phyloP scores from a whole-genome alignment of 345 rosid genomes.

The Gossypium turneri region DNA sequence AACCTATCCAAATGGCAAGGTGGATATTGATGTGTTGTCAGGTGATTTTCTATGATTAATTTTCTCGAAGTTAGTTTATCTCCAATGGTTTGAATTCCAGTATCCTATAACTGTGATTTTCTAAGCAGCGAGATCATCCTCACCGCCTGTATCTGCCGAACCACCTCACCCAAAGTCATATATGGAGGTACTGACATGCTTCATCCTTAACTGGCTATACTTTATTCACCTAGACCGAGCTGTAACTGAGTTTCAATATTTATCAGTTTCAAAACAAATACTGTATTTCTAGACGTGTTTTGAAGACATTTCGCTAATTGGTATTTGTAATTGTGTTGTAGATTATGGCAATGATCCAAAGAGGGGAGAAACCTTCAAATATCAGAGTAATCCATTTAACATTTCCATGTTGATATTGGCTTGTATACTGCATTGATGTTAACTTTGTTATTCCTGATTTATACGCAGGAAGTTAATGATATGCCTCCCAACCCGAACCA shows the following conservation, averaged over 20 bases:
- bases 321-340: conserved; percentile 28
- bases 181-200: conserved; percentile 58
- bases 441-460: conserved; percentile 21
- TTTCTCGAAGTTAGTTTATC: conserved; percentile 3
- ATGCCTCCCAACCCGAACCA: conserved; percentile 84
- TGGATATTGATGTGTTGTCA: conserved; percentile 49
- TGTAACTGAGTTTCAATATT: neutral
- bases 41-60: conserved; percentile 40
- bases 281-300: neutral
- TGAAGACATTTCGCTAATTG: conserved; percentile 2
- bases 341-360: conserved; percentile 91
- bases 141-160: conserved; percentile 56
- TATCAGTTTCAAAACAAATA: neutral
- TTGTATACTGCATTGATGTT: conserved; percentile 16
- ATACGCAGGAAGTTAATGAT: conserved; percentile 78
- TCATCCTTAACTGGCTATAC: neutral
- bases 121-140: conserved; percentile 67
- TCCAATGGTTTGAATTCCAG: conserved; percentile 11
- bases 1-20: conserved; percentile 55
- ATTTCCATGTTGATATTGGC: conserved; percentile 16
- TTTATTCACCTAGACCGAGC: neutral
- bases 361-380: conserved; percentile 94
- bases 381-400: conserved; percentile 48
- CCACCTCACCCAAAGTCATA: conserved; percentile 90
- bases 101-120: conserved; percentile 21